Percentiles rank a stretch among this genome's conserved stretches.
These are phyloP conservation scores for Populus hybrid DNA, from an alignment of 441 rosid species.

Conservation along the genomic window DNA sequence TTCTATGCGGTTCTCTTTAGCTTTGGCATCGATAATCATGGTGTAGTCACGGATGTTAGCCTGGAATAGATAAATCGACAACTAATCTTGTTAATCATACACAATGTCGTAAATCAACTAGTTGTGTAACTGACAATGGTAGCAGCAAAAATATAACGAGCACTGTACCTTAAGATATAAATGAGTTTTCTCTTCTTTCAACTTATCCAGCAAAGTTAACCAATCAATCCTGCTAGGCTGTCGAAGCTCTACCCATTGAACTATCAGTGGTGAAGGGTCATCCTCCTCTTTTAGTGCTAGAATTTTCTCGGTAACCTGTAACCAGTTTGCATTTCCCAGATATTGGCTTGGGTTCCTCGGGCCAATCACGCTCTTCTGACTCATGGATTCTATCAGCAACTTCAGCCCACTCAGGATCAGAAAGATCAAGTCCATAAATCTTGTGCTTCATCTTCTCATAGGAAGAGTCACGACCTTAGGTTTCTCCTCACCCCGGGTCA, in stretches of 20 bases:
- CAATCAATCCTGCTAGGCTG: conserved; percentile 80
- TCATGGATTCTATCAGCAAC: conserved; percentile 59
- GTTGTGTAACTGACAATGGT: neutral
- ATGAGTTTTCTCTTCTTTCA: conserved; percentile 45
- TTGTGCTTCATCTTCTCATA: conserved; percentile 72
- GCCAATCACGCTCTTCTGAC: conserved; percentile 54
- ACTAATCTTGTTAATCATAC: neutral
- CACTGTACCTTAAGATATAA: conserved; percentile 63
- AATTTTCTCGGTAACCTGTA: conserved; percentile 47
- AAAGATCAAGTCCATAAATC: conserved; percentile 88
- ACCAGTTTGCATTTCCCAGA: conserved; percentile 66
- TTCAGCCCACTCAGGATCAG: conserved; percentile 69
- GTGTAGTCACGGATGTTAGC: conserved; percentile 55
- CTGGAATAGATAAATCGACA: conserved; percentile 16
- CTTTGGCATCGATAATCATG: conserved; percentile 62
- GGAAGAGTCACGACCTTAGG: conserved; percentile 56
- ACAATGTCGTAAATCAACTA: neutral
- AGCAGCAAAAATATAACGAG: neutral
- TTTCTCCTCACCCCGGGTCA: conserved; percentile 32
- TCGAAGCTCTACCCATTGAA: conserved; percentile 73
- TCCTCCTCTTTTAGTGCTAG: conserved; percentile 54
- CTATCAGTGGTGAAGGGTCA: conserved; percentile 59
- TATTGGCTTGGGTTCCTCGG: conserved; percentile 67
- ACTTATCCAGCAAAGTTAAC: conserved; percentile 60
- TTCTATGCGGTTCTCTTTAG: conserved; percentile 48